A percentile compares a stretch with the other conserved stretches of the same genome.
Evolutionary conservation across 768 basidiomycete genomes (phyloP).

Genomic region (Leucogyrophana mollusca): DNA sequence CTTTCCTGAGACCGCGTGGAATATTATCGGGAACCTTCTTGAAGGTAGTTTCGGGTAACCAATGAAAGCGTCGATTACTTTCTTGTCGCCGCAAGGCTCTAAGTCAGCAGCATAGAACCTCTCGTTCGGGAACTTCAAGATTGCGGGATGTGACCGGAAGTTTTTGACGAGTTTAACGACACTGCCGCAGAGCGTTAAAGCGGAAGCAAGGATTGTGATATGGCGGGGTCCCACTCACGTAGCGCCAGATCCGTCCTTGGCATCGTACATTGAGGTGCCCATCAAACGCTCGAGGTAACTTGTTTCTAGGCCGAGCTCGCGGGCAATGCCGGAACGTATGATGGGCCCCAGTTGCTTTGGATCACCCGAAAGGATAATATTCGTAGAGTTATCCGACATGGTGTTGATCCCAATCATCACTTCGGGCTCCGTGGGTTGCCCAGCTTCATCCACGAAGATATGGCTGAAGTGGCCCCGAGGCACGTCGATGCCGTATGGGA

Average conservation of each 20-base stretch:
- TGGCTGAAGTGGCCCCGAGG: conserved; percentile 62
- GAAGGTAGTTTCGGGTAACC: conserved; percentile 26
- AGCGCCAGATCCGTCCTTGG: conserved; percentile 32
- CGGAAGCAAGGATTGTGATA: background rate
- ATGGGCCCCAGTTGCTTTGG: conserved; percentile 73
- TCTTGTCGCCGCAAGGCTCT: conserved; percentile 40
- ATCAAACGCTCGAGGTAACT: conserved; percentile 66
- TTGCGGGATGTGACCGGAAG: conserved; percentile 61
- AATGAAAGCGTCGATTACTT: conserved; percentile 24
- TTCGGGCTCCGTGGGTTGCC: conserved; percentile 71
- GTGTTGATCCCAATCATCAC: conserved; percentile 61
- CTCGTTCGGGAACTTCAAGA: conserved; percentile 61
- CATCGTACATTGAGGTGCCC: conserved; percentile 42
- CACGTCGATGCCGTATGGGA: conserved; percentile 55
- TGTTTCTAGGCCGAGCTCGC: conserved; percentile 51
- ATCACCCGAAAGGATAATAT: conserved; percentile 65
- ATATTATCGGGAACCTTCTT: conserved; percentile 53
- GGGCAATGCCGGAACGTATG: conserved; percentile 56
- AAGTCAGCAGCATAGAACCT: conserved; percentile 59
- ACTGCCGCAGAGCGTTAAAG: conserved; percentile 29
- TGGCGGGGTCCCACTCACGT: conserved; percentile 26
- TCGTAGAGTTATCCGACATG: conserved; percentile 51
- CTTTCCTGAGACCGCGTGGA: conserved; percentile 58
- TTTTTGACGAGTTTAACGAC: conserved; percentile 64
- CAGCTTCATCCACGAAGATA: conserved; percentile 72